Evolutionary conservation across 2,329 filamentous ascomycete species (phyloP), one percentile per base, ranked within the genome.

Genomic region (Keithomyces neogunnii): DNA sequence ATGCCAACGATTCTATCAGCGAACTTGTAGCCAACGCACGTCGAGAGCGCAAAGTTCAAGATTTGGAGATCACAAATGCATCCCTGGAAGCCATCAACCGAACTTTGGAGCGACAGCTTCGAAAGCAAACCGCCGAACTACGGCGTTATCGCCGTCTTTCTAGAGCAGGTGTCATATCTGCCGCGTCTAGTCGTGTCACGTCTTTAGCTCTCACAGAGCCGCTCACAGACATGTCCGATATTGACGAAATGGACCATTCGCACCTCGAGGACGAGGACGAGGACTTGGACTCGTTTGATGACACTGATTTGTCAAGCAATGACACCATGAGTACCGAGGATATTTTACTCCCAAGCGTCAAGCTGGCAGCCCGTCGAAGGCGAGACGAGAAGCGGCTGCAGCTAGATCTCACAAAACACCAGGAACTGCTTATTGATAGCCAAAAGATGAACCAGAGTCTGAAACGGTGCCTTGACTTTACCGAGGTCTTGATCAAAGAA

Each of bases 391-490:
- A 85, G 58, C 82, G 89, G 32, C 74, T 97, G n/a, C 81, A 86
- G 59, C 76, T 90, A 4, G 93, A 99, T 66, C 76, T 99, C 1
- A 80, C 84, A 3, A 92, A 91, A 63, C 93, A 99, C 65, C 88
- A 90, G 58, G 86, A 96, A 62, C 74, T 97, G 1, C 79, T 99
- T 7, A 74, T 90, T 39, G 91, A 96, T 65, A 93, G 87, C 58
- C 90, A 96, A 63, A 95, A 90, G 71, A 90, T 97, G 75, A 97
- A 96, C 64, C 88, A 95, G 66, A 95, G 88, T 65, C 78, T 99
- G 45, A 95, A 89, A 66, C 80, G 89, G 46, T 99, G 93, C 66
- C 76, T 96, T 35, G 84, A 84, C 57, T 92, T 89, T 80, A 95
- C 91, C 0, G 92, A 99, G 63, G 85, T 88, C 56, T 77, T 99